Evolutionary conservation across 805 yeast species (phyloP).

Genomic region (Metschnikowia kofuensis): DNA sequence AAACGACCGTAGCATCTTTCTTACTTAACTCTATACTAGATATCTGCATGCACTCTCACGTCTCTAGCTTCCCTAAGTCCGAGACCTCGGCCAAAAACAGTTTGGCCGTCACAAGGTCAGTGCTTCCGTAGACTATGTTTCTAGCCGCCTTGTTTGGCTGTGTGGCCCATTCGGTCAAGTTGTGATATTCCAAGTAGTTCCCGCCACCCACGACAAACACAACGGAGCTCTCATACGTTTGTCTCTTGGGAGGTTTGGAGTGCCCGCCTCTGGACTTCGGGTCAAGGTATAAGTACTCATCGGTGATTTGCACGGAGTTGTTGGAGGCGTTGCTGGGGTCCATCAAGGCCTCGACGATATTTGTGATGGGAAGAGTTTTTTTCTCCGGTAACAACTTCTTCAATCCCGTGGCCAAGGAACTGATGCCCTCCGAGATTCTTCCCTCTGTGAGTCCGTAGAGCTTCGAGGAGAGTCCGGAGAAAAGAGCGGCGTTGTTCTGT

Average conservation of each 20-base stretch:
- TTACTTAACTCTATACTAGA: too few relatives aligned
- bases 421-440: slow-evolving; percentile 82
- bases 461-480: slow-evolving; percentile 71
- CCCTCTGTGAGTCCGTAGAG: slow-evolving; percentile 83
- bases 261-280: slow-evolving; percentile 90
- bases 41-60: neutral
- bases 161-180: slow-evolving; percentile 83
- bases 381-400: slow-evolving; percentile 85
- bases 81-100: slow-evolving; percentile 69
- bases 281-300: slow-evolving; percentile 86
- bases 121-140: slow-evolving; percentile 81
- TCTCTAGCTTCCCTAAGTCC: slow-evolving; percentile 15
- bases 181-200: slow-evolving; percentile 89
- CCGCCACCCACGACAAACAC: slow-evolving; percentile 98
- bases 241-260: slow-evolving; percentile 83
- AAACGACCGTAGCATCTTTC: too few relatives aligned
- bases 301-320: slow-evolving; percentile 69
- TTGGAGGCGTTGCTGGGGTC: slow-evolving; percentile 69
- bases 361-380: slow-evolving; percentile 84
- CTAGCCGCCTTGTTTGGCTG: slow-evolving; percentile 38
- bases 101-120: slow-evolving; percentile 67
- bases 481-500: slow-evolving; percentile 52
- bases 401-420: slow-evolving; percentile 82
- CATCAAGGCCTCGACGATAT: slow-evolving; percentile 87
- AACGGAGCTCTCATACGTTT: slow-evolving; percentile 72